Percentiles rank a stretch among this genome's conserved stretches.
Conservation (phyloP, 2,329 filamentous ascomycete species). For the Curvularia eragrostidis region DNA sequence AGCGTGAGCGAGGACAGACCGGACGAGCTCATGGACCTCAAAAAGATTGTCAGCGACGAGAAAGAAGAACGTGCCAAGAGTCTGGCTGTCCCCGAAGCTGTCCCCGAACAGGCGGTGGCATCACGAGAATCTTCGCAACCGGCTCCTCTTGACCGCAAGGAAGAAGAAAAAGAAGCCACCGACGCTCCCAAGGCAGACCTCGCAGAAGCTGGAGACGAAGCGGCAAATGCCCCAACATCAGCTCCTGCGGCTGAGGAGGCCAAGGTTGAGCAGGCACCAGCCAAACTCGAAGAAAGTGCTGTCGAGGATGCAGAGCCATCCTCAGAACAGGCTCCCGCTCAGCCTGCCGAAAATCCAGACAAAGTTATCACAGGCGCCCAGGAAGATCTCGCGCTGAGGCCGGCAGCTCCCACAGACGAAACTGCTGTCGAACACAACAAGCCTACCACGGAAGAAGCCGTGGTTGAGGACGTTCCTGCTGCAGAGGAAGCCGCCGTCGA, state of each 20-base stretch:
- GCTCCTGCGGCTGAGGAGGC: conserved; percentile 4
- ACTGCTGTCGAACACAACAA: conserved; percentile 48
- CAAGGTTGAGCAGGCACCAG: conserved; percentile 5
- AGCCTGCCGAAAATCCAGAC: conserved; percentile 50
- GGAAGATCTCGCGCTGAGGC: conserved; percentile 52
- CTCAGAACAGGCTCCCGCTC: conserved; percentile 2
- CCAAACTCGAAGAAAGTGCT: conserved; percentile 8
- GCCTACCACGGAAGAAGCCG: conserved; percentile 1
- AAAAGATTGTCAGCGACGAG: conserved; percentile 51
- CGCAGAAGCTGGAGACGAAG: conserved; percentile 30
- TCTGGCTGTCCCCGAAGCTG: conserved; percentile 44
- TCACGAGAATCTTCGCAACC: conserved; percentile 48
- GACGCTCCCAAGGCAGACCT: conserved; percentile 44
- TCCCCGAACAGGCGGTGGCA: conserved; percentile 54
- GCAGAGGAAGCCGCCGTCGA: conserved; percentile 3
- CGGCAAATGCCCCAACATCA: background rate
- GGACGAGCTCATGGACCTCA: conserved; percentile 47
- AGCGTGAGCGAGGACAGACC: conserved; percentile 47
- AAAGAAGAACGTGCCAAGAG: conserved; percentile 49
- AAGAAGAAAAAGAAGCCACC: conserved; percentile 28
- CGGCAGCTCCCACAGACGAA: conserved; percentile 47
- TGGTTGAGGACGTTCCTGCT: conserved; percentile 26
- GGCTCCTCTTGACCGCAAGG: conserved; percentile 40
- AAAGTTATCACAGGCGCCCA: conserved; percentile 53
- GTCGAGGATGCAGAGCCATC: conserved; percentile 4